Evolutionary conservation across 805 yeast genomes (phyloP).

Genomic region (Metschnikowia kunwiensis): DNA sequence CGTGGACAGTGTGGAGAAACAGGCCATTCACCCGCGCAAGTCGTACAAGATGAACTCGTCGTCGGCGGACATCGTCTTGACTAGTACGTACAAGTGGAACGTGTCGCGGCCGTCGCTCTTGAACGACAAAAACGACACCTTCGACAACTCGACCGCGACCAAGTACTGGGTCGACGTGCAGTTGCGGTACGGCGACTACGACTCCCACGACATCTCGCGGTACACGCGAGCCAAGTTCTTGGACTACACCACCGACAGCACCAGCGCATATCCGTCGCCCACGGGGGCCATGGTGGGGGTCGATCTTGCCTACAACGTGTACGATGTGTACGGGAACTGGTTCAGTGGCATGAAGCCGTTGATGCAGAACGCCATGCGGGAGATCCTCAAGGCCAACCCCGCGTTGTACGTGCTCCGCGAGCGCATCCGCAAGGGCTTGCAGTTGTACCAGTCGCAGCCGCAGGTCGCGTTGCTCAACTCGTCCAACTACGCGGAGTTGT

Average conservation of each 20-base stretch:
- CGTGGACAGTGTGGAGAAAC: constrained; percentile 83
- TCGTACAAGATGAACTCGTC: constrained; percentile 97
- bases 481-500: constrained; percentile 83
- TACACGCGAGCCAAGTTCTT: constrained; percentile 89
- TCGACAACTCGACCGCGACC: constrained; percentile 55
- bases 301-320: constrained; percentile 93
- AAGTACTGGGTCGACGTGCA: constrained; percentile 96
- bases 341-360: constrained; percentile 90
- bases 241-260: constrained; percentile 87
- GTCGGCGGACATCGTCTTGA: constrained; percentile 81
- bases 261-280: constrained; percentile 85
- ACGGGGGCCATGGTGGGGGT: constrained; percentile 89
- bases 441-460: constrained; percentile 88
- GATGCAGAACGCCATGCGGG: constrained; percentile 86
- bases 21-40: constrained; percentile 93
- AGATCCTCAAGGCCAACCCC: constrained; percentile 93
- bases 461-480: constrained; percentile 90
- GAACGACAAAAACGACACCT: constrained; percentile 64
- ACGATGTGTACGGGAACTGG: constrained; percentile 97
- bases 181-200: constrained; percentile 93
- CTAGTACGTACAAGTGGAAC: constrained; percentile 77
- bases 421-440: constrained; percentile 90
- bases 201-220: constrained; percentile 92
- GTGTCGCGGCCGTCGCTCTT: constrained; percentile 78
- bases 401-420: constrained; percentile 89